Conservation (phyloP, 1,284 basidiomycete species). For the Lentinula novae-zelandiae region DNA sequence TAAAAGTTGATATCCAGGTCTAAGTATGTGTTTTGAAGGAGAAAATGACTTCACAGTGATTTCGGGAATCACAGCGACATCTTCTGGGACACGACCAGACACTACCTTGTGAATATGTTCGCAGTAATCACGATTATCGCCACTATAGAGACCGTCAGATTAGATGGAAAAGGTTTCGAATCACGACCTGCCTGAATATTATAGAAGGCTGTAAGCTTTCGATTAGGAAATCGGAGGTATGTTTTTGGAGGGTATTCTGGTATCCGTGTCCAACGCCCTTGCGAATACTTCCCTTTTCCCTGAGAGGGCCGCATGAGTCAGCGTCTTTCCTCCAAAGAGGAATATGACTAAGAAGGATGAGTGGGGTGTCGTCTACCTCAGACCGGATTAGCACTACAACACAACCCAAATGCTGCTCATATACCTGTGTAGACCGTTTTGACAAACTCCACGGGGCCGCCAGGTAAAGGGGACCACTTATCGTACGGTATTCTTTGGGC, state of each 20-base stretch:
- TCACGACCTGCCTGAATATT: slow-evolving; percentile 63
- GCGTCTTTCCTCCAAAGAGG: slow-evolving; percentile 71
- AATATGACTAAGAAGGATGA: slow-evolving; percentile 79
- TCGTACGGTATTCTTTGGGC: slow-evolving; percentile 47
- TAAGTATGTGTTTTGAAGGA: slow-evolving; percentile 69
- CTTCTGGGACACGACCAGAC: slow-evolving; percentile 20
- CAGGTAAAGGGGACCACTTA: slow-evolving; percentile 55
- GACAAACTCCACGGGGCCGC: slow-evolving; percentile 72
- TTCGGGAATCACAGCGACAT: slow-evolving; percentile 42
- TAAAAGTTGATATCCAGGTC: slow-evolving; percentile 83
- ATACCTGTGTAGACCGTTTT: slow-evolving; percentile 51
- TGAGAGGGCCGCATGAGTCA: slow-evolving; percentile 67
- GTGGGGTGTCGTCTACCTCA: slow-evolving; percentile 36
- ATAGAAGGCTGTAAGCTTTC: slow-evolving; percentile 59
- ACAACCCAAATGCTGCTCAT: slow-evolving; percentile 12
- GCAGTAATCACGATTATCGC: slow-evolving; percentile 89
- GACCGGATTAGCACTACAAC: slow-evolving; percentile 11
- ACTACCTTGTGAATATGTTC: slow-evolving; percentile 56
- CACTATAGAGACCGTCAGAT: slow-evolving; percentile 39
- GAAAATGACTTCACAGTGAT: slow-evolving; percentile 83
- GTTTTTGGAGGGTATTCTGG: slow-evolving; percentile 74
- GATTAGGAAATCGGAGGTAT: slow-evolving; percentile 71
- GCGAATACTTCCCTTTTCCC: slow-evolving; percentile 70
- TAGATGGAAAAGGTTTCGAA: not conserved
- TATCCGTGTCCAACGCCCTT: slow-evolving; percentile 79